A percentile compares a stretch with the other conserved stretches of the same genome.
Evolutionary conservation across 331 rosid species (phyloP).

Genomic region (Spiraea crenata): DNA sequence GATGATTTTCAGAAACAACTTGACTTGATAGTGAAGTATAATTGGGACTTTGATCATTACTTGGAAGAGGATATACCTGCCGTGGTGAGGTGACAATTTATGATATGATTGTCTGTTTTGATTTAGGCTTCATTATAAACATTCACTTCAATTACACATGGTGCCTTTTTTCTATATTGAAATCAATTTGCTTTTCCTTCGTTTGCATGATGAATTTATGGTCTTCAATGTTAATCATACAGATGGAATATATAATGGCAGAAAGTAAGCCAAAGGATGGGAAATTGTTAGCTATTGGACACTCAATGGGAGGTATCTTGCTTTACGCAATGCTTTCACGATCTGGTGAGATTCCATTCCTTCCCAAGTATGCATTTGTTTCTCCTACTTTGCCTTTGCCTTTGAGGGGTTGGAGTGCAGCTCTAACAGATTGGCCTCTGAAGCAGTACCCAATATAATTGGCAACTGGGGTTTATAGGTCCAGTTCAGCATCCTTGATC

Average conservation of each 20-base stretch:
- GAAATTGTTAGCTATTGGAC: constrained; percentile 93
- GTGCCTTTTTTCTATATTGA: constrained; percentile 4
- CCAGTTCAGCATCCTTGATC: no score
- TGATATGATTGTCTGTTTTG: constrained; percentile 16
- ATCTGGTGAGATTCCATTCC: constrained; percentile 52
- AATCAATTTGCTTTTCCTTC: constrained; percentile 14
- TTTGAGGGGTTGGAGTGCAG: neutral
- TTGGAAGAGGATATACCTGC: constrained; percentile 96
- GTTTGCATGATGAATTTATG: constrained; percentile 20
- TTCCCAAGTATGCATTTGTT: neutral
- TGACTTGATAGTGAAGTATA: constrained; percentile 90
- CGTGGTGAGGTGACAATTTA: constrained; percentile 92
- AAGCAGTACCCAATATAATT: no score
- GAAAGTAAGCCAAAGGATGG: constrained; percentile 88
- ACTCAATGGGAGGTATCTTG: constrained; percentile 99
- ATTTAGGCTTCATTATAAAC: constrained; percentile 10
- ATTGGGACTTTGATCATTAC: constrained; percentile 97
- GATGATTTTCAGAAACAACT: constrained; percentile 97
- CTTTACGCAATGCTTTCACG: constrained; percentile 84
- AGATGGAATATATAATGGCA: constrained; percentile 81
- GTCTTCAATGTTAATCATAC: constrained; percentile 24
- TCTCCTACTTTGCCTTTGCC: neutral
- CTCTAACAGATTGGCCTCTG: neutral
- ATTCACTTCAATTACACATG: constrained; percentile 1
- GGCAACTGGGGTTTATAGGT: no score